phyloP scores from a whole-genome alignment of 2,329 filamentous ascomycete species.

The Microcyclospora tardicrescens region DNA sequence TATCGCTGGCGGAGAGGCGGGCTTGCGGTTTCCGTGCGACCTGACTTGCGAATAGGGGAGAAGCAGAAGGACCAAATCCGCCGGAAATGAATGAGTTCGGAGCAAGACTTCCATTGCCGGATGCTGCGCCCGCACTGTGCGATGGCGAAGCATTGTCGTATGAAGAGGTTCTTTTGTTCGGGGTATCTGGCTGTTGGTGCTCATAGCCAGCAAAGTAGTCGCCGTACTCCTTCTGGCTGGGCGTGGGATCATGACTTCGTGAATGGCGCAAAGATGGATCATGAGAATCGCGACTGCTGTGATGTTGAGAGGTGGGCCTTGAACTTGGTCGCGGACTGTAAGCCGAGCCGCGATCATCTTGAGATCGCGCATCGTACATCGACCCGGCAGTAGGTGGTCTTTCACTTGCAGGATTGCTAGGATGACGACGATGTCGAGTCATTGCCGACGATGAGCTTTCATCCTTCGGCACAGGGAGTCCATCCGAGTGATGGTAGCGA shows the following conservation, averaged over 20 bases:
- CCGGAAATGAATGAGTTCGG: background rate
- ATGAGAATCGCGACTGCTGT: slow-evolving; percentile 19
- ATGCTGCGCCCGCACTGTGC: background rate
- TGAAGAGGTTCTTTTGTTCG: background rate
- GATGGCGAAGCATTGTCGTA: background rate
- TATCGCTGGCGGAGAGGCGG: background rate
- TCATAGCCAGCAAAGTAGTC: slow-evolving; percentile 15
- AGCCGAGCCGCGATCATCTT: background rate
- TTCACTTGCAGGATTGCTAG: background rate
- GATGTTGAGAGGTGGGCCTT: slow-evolving; percentile 8
- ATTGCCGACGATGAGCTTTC: background rate
- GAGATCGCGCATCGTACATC: background rate
- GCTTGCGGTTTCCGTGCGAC: slow-evolving; percentile 22
- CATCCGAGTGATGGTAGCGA: slow-evolving; percentile 12
- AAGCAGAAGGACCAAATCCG: slow-evolving; percentile 32
- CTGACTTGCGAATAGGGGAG: slow-evolving; percentile 35
- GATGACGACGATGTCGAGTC: background rate
- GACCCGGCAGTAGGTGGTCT: background rate
- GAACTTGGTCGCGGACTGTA: too few species aligned
- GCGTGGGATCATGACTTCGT: slow-evolving; percentile 30
- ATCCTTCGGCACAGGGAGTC: background rate
- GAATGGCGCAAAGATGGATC: slow-evolving; percentile 27
- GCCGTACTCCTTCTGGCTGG: slow-evolving; percentile 18
- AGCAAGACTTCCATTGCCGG: slow-evolving; percentile 3
- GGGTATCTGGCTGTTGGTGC: background rate